phyloP scores from a whole-genome alignment of 1,284 basidiomycete genomes.

The Xerocomus nothofagi region DNA sequence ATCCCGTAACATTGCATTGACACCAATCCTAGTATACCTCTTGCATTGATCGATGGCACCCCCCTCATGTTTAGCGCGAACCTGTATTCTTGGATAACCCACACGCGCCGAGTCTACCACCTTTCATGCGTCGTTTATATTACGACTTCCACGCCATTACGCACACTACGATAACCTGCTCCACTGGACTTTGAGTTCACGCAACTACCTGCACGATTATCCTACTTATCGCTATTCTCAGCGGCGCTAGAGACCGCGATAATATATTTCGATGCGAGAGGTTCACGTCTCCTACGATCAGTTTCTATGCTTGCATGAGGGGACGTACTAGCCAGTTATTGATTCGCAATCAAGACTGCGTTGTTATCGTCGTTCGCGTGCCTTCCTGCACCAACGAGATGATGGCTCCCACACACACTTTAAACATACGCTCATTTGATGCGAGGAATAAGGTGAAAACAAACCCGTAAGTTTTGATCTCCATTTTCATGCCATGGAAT shows the following conservation, averaged over 20 bases:
- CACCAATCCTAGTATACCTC: constrained; percentile 24
- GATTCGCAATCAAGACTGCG: constrained; percentile 5
- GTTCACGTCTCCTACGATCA: constrained; percentile 1
- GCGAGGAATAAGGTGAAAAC: constrained; percentile 2
- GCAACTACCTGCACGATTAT: constrained; percentile 18
- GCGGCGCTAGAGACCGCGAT: constrained; percentile 12
- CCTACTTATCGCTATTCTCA: constrained; percentile 27
- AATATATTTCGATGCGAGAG: constrained; percentile 15
- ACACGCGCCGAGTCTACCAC: not conserved
- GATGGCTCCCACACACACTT: too few species aligned
- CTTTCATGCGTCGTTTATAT: constrained; percentile 3
- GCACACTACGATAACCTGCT: constrained; percentile 7
- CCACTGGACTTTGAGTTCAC: not conserved
- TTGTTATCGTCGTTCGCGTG: constrained; percentile 6
- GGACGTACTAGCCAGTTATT: constrained; percentile 1
- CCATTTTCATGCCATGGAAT: constrained; percentile 4
- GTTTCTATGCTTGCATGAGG: not conserved
- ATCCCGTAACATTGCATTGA: constrained; percentile 19
- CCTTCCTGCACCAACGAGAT: constrained; percentile 12
- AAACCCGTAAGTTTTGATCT: constrained; percentile 14
- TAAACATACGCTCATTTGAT: constrained; percentile 4
- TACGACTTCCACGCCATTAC: constrained; percentile 6
- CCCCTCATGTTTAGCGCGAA: constrained; percentile 5
- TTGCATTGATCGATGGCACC: constrained; percentile 12
- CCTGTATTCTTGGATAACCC: constrained; percentile 26